Evolutionary conservation across 2,329 filamentous ascomycete genomes (phyloP), one percentile per base, ranked within the genome.

Genomic region (Paecilomyces niveus): DNA sequence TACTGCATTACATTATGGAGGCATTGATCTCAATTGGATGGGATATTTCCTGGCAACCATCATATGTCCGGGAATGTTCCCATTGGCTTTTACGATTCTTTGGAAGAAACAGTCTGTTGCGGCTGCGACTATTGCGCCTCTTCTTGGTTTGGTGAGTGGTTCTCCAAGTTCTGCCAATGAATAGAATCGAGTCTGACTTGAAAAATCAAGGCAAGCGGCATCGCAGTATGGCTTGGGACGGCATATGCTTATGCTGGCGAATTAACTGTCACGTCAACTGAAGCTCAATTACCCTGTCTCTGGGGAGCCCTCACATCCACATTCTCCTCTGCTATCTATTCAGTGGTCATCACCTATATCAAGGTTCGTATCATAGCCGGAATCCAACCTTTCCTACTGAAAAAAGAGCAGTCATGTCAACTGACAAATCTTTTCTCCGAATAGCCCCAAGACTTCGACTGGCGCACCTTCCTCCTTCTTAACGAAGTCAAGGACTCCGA

Each of bases 291-390:
- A n/a, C 58, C 58, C n/a, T 59, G 55, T 54, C 55, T 59, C 32
- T 55, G 52, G 58, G 58, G 58, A 8, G 58, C 58, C 0, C 66
- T 72, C 22, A 71, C 67, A 0, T 75, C 75, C 0, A 70, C 76
- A 57, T 76, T 78, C 63, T 73, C 72, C 0, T 76, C 76, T 2
- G 68, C 69, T 1, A 57, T 78, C 0, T 77, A 74, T 61, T 76
- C 76, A 0, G 67, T 78, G 3, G 54, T 74, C 31, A 74, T 78
- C 21, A 59, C 57, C 18, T 57, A 56, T 54, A 58, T 58, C 10
- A 56, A 58, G 24, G 54, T 56, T 53, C 15, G 15, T 45, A 45
- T 5, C 35, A 45, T 45, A 18, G 1, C 13, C 11, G 15, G 8
- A 45, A 18, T 7, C 3, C 5, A 18, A 15, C 35, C 24, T 26